Base-by-base conservation (phyloP, 2,329 filamentous ascomycete species). In the Trichophyton benhamiae region DNA sequence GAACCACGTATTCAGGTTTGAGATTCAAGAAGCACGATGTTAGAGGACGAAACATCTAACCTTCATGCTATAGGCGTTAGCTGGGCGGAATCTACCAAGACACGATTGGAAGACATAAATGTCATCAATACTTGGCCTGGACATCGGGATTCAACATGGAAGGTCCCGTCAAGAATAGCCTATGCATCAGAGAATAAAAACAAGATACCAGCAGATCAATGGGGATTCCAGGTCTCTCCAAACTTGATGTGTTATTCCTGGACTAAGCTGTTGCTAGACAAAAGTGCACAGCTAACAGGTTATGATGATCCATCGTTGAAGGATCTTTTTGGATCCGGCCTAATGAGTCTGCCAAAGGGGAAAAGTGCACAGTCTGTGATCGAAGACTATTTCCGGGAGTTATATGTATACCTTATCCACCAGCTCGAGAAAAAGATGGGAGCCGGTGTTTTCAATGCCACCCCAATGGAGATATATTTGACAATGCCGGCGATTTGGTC, bases 221-320 rank as follows among this genome's bases (percentile, higher is more conserved):
- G 69, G 68, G 70, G 70, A 2, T 71, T 65, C 58, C 60, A 68
- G 33, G 67, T 71, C 2, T 48, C 59, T 17, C 63, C 66, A 0
- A 65, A 63, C 8, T 65, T 68, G 66, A 66, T 60, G 22, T 58
- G 62, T n/a, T 71, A 69, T 52, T 65, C 65, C 0, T 72, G 70
- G 70, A 69, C 67, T 15, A 72, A 72, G 57, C 63, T 72, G 11
- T 59, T 70, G 6, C 64, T 72, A 1, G 70, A 70, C 42, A 53
- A 63, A 13, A 61, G 65, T 20, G 62, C 60, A 5, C 58, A 63
- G 15, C 11, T 62, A 0, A 65, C 67, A 0, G 58, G 67, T 11
- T 67, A 64, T 49, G 68, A 71, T 55, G 67, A 67, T 53, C 57
- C 57, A 13, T 59, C 57, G 25, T 30, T 59, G 25, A 59, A 59